Evolutionary conservation across 495 filamentous ascomycete genomes (phyloP), one percentile per base, ranked within the genome.

Genomic region (Glutinoglossum americanum): DNA sequence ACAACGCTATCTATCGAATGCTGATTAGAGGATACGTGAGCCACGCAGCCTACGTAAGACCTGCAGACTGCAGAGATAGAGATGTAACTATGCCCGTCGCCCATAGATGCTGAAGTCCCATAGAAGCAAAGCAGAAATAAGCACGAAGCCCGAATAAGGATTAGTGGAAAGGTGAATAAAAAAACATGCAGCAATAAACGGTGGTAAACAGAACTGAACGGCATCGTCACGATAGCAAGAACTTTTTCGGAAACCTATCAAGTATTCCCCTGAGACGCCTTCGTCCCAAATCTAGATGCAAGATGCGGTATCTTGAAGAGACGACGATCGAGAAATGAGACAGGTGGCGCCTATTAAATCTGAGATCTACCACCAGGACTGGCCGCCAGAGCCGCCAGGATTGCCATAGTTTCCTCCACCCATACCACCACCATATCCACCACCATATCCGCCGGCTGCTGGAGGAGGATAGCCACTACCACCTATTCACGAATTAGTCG

Each of bases 301-400:
- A 23, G 49, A 53, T 53, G 49, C 49, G 49, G 49, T 53, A 53
- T 53, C 49, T 53, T 53, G 26, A 27, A 27, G 49, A 53, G 49
- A 27, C 49, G 26, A 53, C 49, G 49, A 53, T 53, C 49, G 49
- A 53, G 49, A 53, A 53, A 53, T 53, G 49, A 53, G 49, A 53
- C 28, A 27, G 30, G 25, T 27, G 49, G 49, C 49, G 49, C 26
- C 49, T 53, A 53, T 53, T 39, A 56, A 56, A 19, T 56, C 28
- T 21, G 32, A 56, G 33, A 58, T 80, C 77, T 94, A 96, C 92
- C 90, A 98, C 92, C 92, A 98, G 62, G 83, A 89, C 69, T 85
- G 84, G 62, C 84, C 84, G 59, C 81, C 84, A 63, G 81, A 74
- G 64, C 86, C 87, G 57, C 83, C 82, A 58, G 87, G 87, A 73